A percentile compares a stretch with the other conserved stretches of the same genome.
Evolutionary conservation across 371 early-diverging fungal genomes (phyloP).

Genomic region (Choanephora cucurbitarum): DNA sequence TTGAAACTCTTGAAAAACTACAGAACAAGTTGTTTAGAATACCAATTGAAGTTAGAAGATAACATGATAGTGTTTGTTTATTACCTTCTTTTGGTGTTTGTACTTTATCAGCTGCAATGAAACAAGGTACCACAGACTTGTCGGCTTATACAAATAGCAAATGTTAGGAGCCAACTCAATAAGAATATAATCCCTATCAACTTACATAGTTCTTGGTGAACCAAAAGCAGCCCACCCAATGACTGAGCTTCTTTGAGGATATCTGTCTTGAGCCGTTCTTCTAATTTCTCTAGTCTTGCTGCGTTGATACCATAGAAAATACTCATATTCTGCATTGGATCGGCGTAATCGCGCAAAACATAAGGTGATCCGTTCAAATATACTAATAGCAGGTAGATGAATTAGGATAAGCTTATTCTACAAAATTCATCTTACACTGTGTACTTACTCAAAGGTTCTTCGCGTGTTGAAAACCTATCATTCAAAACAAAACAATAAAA

Average conservation of each 20-base stretch:
- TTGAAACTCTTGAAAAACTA: conserved; percentile 56
- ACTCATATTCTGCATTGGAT: conserved; percentile 66
- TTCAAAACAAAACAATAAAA: background rate
- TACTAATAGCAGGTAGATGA: too few species aligned
- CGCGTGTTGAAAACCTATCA: conserved; percentile 70
- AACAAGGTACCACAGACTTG: conserved; percentile 63
- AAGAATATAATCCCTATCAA: background rate
- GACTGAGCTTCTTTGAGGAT: conserved; percentile 58
- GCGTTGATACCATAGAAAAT: conserved; percentile 70
- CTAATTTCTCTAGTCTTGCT: conserved; percentile 67
- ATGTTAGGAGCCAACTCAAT: conserved; percentile 1
- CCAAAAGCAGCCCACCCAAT: conserved; percentile 59
- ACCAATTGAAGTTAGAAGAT: background rate
- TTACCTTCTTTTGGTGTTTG: conserved; percentile 65
- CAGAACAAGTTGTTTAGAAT: background rate
- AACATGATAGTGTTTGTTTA: background rate
- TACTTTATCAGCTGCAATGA: conserved; percentile 64
- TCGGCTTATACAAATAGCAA: conserved; percentile 30
- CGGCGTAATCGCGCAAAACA: conserved; percentile 65
- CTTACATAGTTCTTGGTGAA: conserved; percentile 71
- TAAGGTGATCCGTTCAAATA: conserved; percentile 67
- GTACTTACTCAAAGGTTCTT: conserved; percentile 64
- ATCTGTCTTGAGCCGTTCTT: conserved; percentile 70
- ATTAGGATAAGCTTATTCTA: conserved; percentile 1
- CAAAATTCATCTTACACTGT: background rate